A percentile compares a stretch with the other conserved stretches of the same genome.
Conservation (phyloP, 192 early-diverging fungal species). For the Coemansia sp. region DNA sequence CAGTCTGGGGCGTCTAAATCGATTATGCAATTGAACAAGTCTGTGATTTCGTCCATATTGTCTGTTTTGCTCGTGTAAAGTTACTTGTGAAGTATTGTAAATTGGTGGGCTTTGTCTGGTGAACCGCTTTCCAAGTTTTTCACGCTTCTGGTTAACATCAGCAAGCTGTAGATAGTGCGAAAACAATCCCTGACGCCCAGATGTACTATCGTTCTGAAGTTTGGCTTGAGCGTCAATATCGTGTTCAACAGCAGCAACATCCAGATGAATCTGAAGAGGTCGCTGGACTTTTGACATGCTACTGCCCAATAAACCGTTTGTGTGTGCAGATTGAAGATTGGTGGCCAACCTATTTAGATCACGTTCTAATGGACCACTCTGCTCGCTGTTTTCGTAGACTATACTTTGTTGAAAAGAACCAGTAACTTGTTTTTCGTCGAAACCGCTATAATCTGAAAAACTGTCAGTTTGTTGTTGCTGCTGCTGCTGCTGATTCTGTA, state of each 20-base stretch:
- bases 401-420: too few relatives aligned
- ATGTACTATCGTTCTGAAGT: neutral
- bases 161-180: slow-evolving; percentile 1
- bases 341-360: neutral
- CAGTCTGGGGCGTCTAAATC: too few relatives aligned
- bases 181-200: neutral
- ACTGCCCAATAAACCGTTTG: neutral
- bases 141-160: neutral
- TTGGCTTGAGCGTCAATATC: neutral
- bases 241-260: neutral
- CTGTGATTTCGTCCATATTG: too few relatives aligned
- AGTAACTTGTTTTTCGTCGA: too few relatives aligned
- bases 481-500: neutral
- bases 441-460: too few relatives aligned
- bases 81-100: neutral
- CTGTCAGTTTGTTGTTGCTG: neutral
- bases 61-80: too few relatives aligned
- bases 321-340: too few relatives aligned
- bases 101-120: neutral
- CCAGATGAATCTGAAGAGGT: neutral
- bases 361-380: neutral
- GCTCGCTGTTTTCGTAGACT: neutral
- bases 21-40: too few relatives aligned
- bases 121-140: neutral
- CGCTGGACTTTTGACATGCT: neutral